These are phyloP conservation scores for Mortierella sp. DNA, from an alignment of 371 early-diverging fungal genomes.

Conservation along the genomic window DNA sequence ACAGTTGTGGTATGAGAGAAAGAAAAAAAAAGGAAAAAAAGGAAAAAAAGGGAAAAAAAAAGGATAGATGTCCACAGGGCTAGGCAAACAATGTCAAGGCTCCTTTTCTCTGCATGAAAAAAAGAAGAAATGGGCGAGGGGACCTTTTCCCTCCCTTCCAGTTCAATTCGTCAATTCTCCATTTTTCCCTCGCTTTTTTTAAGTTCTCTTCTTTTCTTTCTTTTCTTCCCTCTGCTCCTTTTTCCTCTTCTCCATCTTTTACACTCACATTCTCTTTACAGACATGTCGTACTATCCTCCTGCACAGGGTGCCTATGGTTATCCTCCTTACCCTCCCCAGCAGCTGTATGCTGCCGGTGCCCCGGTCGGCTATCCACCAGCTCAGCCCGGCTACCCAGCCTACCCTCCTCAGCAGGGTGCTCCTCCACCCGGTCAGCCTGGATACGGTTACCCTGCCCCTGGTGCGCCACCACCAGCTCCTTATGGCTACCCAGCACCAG, in stretches of 20 bases:
- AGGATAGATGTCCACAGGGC: not conserved
- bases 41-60: not conserved
- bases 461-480: slow-evolving; percentile 1
- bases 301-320: slow-evolving; percentile 32
- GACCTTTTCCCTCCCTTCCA: not conserved
- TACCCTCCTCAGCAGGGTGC: slow-evolving; percentile 29
- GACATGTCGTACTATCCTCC: slow-evolving; percentile 45
- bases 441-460: slow-evolving; percentile 25
- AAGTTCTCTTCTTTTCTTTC: slow-evolving; percentile 4
- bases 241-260: not conserved
- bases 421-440: slow-evolving; percentile 22
- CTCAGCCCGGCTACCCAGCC: slow-evolving; percentile 15
- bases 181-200: slow-evolving; percentile 15
- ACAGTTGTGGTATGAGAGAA: not conserved
- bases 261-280: not conserved
- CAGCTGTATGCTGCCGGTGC: slow-evolving; percentile 44
- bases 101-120: not conserved
- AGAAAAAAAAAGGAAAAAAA: not conserved
- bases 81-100: not conserved
- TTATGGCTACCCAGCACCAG: slow-evolving; percentile 12
- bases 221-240: not conserved
- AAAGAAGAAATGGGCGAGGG: not conserved
- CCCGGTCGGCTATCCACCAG: slow-evolving; percentile 25
- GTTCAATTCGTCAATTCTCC: not conserved
- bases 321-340: slow-evolving; percentile 45